Conservation (phyloP, 345 rosid species). For the Dimocarpus longan region DNA sequence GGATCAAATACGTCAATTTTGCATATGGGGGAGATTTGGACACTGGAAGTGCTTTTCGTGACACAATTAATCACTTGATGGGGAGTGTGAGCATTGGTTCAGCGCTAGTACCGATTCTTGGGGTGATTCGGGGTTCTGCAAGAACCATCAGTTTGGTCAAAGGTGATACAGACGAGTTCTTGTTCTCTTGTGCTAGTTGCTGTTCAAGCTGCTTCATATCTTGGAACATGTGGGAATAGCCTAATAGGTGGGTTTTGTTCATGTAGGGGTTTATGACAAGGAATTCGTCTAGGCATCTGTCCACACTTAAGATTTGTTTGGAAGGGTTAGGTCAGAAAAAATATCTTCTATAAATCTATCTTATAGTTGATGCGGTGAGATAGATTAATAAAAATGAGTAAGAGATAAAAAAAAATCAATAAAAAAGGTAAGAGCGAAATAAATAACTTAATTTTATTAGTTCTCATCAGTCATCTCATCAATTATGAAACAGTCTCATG, state of each 20-base stretch:
- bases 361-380: too few relatives aligned
- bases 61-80: conserved; percentile 48
- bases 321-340: conserved; percentile 36
- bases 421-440: too few relatives aligned
- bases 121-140: conserved; percentile 55
- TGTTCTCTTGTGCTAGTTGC: conserved; percentile 72
- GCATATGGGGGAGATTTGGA: conserved; percentile 56
- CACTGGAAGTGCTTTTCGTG: conserved; percentile 37
- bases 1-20: conserved; percentile 53
- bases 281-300: conserved; percentile 71
- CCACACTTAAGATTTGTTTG: conserved; percentile 64
- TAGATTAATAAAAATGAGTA: too few relatives aligned
- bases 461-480: too few relatives aligned
- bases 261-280: conserved; percentile 64
- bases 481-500: too few relatives aligned
- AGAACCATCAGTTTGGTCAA: conserved; percentile 48
- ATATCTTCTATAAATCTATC: too few relatives aligned
- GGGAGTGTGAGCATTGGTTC: conserved; percentile 82
- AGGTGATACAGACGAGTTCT: conserved; percentile 61
- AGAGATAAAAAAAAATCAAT: too few relatives aligned
- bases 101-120: conserved; percentile 49
- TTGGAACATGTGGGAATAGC: conserved; percentile 58
- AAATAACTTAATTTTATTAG: too few relatives aligned
- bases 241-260: conserved; percentile 90
- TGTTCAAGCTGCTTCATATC: conserved; percentile 50